These are phyloP conservation scores for Cruciata laevipes DNA, from an alignment of 257 asterid genomes.

Conservation along the genomic window DNA sequence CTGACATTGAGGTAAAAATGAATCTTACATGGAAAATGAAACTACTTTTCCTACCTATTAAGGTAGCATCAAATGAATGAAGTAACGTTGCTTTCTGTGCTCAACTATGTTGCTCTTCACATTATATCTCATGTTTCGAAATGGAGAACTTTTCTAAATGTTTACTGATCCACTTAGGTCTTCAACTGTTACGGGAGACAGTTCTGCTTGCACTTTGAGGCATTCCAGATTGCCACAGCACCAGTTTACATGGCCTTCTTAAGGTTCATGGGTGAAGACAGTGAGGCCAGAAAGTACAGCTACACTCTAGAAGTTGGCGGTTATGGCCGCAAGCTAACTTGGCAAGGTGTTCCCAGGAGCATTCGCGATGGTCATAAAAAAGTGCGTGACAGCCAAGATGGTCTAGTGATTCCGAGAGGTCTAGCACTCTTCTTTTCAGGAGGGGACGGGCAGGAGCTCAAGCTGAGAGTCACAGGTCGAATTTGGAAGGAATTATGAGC, in stretches of 20 bases:
- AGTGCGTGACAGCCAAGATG: slow-evolving; percentile 77
- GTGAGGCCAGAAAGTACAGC: slow-evolving; percentile 58
- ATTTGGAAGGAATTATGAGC: slow-evolving; percentile 58
- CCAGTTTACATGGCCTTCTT: slow-evolving; percentile 88
- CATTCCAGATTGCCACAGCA: slow-evolving; percentile 56
- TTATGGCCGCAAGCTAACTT: slow-evolving; percentile 52
- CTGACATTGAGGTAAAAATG: neutral
- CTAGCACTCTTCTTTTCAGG: slow-evolving; percentile 73
- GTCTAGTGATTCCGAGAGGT: slow-evolving; percentile 60
- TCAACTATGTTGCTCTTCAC: neutral
- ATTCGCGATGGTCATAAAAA: slow-evolving; percentile 65
- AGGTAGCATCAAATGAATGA: neutral
- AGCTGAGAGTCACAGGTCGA: slow-evolving; percentile 68
- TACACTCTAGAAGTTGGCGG: slow-evolving; percentile 76
- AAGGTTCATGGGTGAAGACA: slow-evolving; percentile 83
- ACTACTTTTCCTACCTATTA: neutral
- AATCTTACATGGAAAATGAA: neutral
- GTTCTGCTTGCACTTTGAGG: slow-evolving; percentile 85
- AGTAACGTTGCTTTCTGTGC: neutral
- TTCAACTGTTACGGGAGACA: slow-evolving; percentile 71
- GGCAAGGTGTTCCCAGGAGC: slow-evolving; percentile 94
- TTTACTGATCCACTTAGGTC: slow-evolving; percentile 39
- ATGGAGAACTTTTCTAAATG: neutral
- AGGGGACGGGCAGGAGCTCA: slow-evolving; percentile 58
- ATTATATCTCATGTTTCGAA: neutral